Evolutionary conservation across 129 eudicot species (phyloP), one percentile per base, ranked within the genome.

Genomic region (sunflower (Helianthus annuus)): DNA sequence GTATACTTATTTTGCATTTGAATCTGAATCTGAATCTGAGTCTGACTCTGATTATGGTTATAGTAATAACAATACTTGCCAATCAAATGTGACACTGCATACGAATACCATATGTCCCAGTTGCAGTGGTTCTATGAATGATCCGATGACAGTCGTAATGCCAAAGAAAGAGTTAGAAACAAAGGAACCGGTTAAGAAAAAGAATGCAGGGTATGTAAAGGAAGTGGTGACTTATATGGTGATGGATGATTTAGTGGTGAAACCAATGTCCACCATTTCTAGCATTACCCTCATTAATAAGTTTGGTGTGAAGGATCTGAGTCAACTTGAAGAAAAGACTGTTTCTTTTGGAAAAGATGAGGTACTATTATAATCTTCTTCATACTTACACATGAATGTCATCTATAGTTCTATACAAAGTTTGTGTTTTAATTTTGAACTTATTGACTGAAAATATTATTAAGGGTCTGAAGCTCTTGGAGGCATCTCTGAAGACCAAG

Each of bases 151-250:
- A 46, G 10, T 11, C 10, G 5, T 67, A n/a, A 10, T 67, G 58
- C 70, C 44, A 22, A n/a, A n/a, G 22, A 0, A 19, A 19, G 22
- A 0, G 22, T 10, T 0, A 4, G 42, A 4, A 8, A 27, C 53
- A 0, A 16, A 46, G 51, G 51, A 9, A 46, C 22, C 22, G 22
- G 9, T 9, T 46, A 54, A 12, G 57, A 73, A 46, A 14, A 24
- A 10, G 55, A 59, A 15, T 3, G 32, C 13, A 66, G 56, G 63
- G 32, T 34, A 34, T 69, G 48, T 11, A 52, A 39, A 57, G 16
- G 44, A 52, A 2, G 56, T 59, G 13, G 40, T 13, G 68, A 72
- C 45, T n/a, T 72, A 72, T 24, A 72, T 72, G 67, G 57, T 72
- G 24, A 72, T 44, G 58, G 68, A 19, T 72, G 22, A 72, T 48